Evolutionary conservation across 805 yeast species (phyloP).

Genomic region (Kregervanrija pseudodelftensis): DNA sequence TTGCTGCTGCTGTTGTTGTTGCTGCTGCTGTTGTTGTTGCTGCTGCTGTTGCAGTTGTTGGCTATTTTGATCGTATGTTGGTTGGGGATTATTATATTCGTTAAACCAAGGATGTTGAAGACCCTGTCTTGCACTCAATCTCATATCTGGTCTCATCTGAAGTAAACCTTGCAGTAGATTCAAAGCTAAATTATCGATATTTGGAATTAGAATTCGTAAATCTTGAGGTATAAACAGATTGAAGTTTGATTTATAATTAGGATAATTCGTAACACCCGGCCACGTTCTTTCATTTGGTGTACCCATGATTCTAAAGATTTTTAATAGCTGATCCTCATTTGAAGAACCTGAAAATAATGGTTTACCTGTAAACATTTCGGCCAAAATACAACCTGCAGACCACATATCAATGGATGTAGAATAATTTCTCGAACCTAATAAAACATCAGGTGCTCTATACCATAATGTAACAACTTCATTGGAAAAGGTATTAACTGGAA

Average conservation of each 20-base stretch:
- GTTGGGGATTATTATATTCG: conserved; percentile 41
- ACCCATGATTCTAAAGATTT: conserved; percentile 90
- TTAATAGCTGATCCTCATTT: conserved; percentile 89
- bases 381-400: conserved; percentile 97
- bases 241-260: conserved; percentile 81
- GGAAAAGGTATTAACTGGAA: conserved; percentile 94
- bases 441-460: conserved; percentile 97
- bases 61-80: conserved; percentile 1
- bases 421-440: conserved; percentile 90
- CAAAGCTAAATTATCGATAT: conserved; percentile 61
- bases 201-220: conserved; percentile 59
- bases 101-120: conserved; percentile 76
- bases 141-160: conserved; percentile 56
- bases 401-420: conserved; percentile 97
- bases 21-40: conserved; percentile 6
- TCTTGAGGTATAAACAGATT: conserved; percentile 87
- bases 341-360: conserved; percentile 95
- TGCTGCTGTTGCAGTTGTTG: conserved; percentile 8
- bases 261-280: conserved; percentile 92
- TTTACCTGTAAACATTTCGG: conserved; percentile 97
- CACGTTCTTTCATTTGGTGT: conserved; percentile 94
- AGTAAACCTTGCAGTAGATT: conserved; percentile 54
- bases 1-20: conserved; percentile 7
- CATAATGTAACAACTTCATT: conserved; percentile 97
- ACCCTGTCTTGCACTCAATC: conserved; percentile 55